These are phyloP conservation scores for Periglandula ipomoeae DNA, from an alignment of 2,329 filamentous ascomycete species.

Conservation along the genomic window DNA sequence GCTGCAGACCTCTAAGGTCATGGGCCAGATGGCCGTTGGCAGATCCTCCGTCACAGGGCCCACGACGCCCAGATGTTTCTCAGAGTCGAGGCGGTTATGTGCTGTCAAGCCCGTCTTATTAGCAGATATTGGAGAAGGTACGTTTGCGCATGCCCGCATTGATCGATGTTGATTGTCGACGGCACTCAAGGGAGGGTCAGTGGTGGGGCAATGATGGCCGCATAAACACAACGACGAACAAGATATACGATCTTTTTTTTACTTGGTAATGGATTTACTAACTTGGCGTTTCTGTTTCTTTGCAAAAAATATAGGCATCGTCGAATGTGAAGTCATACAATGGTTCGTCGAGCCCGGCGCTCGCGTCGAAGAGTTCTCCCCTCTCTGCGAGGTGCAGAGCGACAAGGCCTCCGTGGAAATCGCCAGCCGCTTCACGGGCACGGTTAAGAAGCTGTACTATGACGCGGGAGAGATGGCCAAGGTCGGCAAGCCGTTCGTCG, in stretches of 20 bases:
- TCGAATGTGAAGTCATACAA: slow-evolving; percentile 97
- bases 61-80: slow-evolving; percentile 35
- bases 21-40: slow-evolving; percentile 25
- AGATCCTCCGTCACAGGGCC: slow-evolving; percentile 19
- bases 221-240: neutral
- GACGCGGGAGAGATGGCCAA: slow-evolving; percentile 94
- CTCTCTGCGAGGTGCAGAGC: slow-evolving; percentile 94
- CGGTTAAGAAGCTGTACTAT: slow-evolving; percentile 94
- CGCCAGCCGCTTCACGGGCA: slow-evolving; percentile 87
- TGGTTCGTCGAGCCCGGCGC: slow-evolving; percentile 98
- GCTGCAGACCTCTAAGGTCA: slow-evolving; percentile 36
- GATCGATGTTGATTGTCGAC: no score
- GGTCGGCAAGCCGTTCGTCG: slow-evolving; percentile 87
- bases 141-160: slow-evolving; percentile 14
- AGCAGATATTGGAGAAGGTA: slow-evolving; percentile 81
- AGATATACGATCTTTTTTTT: neutral
- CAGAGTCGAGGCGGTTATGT: slow-evolving; percentile 37
- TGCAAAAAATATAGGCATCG: slow-evolving; percentile 59
- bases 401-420: slow-evolving; percentile 92
- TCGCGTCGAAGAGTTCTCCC: slow-evolving; percentile 94
- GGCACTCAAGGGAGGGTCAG: neutral
- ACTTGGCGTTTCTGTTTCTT: neutral
- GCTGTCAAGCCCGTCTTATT: slow-evolving; percentile 71
- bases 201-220: neutral
- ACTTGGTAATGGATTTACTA: neutral